Evolutionary conservation across 257 asterid species (phyloP).

Genomic region (Euphrasia confusa): DNA sequence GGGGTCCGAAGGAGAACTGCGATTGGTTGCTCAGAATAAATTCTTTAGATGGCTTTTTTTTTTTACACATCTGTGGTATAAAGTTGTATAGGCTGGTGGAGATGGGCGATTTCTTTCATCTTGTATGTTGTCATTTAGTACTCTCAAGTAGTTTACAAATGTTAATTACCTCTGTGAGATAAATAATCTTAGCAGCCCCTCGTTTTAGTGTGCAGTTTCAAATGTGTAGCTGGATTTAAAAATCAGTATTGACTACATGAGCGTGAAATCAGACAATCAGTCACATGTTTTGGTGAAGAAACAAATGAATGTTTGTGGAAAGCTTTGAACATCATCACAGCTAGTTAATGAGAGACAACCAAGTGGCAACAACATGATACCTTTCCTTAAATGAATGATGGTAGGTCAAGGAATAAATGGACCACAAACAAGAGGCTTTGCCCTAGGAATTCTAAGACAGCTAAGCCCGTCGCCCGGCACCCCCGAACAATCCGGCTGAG

Average conservation of each 20-base stretch:
- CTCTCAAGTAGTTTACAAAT: neutral
- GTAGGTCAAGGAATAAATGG: neutral
- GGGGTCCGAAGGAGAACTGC: neutral
- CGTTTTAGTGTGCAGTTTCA: neutral
- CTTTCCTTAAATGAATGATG: neutral
- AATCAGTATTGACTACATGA: neutral
- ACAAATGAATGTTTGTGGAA: neutral
- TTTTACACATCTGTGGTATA: neutral
- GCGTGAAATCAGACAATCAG: neutral
- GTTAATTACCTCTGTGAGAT: neutral
- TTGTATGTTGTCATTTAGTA: neutral
- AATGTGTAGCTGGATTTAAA: too few relatives aligned
- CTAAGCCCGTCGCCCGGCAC: conserved; percentile 62
- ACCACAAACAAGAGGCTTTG: conserved; percentile 54
- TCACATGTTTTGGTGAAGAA: neutral
- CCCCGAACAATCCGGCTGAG: conserved; percentile 61
- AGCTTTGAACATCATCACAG: neutral
- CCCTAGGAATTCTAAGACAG: conserved; percentile 69
- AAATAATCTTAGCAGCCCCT: neutral
- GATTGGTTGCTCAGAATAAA: too few relatives aligned
- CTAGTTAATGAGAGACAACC: neutral
- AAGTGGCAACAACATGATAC: neutral
- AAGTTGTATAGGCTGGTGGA: neutral
- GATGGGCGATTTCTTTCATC: neutral
- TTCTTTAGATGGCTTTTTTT: neutral